Evolutionary conservation across 306 rosid species (phyloP), one percentile per base, ranked within the genome.

Genomic region (Coriaria nepalensis): DNA sequence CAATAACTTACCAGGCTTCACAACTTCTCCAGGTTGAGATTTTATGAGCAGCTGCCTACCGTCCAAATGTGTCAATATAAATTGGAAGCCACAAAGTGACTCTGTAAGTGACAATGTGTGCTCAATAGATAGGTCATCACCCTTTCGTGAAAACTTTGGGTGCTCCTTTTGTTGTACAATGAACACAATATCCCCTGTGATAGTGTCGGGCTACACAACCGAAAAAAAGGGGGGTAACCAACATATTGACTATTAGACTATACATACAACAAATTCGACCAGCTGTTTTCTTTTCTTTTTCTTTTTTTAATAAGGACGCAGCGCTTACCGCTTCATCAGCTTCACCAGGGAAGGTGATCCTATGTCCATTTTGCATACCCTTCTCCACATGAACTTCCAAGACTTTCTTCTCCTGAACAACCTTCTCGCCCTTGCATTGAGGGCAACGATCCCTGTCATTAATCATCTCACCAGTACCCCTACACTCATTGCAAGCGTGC

Each of bases 331-430:
- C 93, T 74, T 88, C 95, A 70, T 88, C 96, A 33, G 96, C 96
- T 83, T 83, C 95, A 4, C 96, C 94, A 15, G 93, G 93, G 79
- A 87, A 87, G 49, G 93, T 83, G 48, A 87, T 74, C 74, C 62
- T 83, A 70, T 83, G 96, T 6, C 78, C 79, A 35, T 87, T 78
- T 64, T 80, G 93, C 96, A 83, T 87, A n/a, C 96, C 96, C 73
- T 88, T 88, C 63, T 88, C 95, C 45, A 88, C 96, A 57, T 32
- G 6, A 42, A 83, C 96, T 37, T 88, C 96, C 64, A 88, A 79
- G 4, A 83, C 96, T 69, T 83, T 88, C 78, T 88, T 88, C 73
- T 88, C 95, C 66, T 83, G 96, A 15, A 68, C 80, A 76, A 88
- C 90, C 75, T 88, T 88, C 66, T 81, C 90, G 42, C 96, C 96